These are phyloP conservation scores for Nannizziopsis barbatae DNA, from an alignment of 2,329 filamentous ascomycete species.

Conservation along the genomic window DNA sequence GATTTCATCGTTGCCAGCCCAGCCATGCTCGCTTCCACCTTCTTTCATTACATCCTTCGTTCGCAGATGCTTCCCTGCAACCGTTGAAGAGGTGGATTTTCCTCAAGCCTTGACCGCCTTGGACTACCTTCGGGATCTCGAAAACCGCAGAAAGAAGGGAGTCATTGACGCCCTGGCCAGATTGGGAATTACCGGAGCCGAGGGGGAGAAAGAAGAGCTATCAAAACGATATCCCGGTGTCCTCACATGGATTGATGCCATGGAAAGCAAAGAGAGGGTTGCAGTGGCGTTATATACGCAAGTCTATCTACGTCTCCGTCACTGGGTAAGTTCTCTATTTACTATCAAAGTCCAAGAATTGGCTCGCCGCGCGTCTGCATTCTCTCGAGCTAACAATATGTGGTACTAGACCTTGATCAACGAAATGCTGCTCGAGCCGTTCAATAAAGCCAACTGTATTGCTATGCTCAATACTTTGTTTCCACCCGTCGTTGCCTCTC, in stretches of 20 bases:
- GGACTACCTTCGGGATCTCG: conserved; percentile 55
- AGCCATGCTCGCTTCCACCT: conserved; percentile 52
- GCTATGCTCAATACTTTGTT: conserved; percentile 59
- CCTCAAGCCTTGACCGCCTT: conserved; percentile 54
- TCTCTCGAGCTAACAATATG: conserved; percentile 1
- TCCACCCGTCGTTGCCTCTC: conserved; percentile 42
- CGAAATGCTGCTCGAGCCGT: conserved; percentile 50
- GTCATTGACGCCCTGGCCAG: conserved; percentile 44
- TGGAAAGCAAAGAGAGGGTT: conserved; percentile 42
- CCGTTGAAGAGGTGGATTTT: conserved; percentile 51
- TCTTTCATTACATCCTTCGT: conserved; percentile 53
- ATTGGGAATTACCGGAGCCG: conserved; percentile 42
- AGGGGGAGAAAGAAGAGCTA: conserved; percentile 41
- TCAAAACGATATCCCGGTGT: conserved; percentile 44
- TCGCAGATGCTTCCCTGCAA: conserved; percentile 46
- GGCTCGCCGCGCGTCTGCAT: neutral
- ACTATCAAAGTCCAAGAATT: neutral
- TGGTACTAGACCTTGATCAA: conserved; percentile 49
- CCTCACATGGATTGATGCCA: conserved; percentile 44
- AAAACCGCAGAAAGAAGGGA: conserved; percentile 49
- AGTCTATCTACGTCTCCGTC: conserved; percentile 50
- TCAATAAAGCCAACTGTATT: conserved; percentile 55
- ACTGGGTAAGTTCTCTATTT: conserved; percentile 44
- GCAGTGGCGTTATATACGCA: conserved; percentile 49
- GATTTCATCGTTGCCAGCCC: conserved; percentile 47